phyloP scores from a whole-genome alignment of 208 protist genomes.

The Leishmania turanica region DNA sequence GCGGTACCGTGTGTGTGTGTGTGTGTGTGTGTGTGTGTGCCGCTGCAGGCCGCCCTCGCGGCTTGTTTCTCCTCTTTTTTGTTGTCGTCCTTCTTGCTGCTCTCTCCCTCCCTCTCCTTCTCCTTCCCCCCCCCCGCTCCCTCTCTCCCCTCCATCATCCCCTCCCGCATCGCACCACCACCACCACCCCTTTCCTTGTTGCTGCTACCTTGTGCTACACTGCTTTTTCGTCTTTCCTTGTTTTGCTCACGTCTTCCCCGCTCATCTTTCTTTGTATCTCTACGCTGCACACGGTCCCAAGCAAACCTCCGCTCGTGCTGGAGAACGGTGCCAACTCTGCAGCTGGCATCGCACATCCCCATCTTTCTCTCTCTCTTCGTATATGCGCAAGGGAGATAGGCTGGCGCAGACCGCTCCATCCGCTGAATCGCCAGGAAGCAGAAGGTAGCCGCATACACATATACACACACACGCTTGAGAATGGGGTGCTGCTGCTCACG shows the following conservation, averaged over 20 bases:
- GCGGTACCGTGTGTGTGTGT: background rate
- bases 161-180: background rate
- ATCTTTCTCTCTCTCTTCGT: too few species aligned
- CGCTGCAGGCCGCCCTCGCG: background rate
- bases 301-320: background rate
- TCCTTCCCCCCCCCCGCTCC: too few species aligned
- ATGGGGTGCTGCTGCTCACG: conserved; percentile 23
- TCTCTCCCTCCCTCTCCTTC: background rate
- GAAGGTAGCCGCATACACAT: background rate
- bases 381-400: background rate
- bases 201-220: too few species aligned
- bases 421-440: background rate
- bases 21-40: background rate
- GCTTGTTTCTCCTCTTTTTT: background rate
- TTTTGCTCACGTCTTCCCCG: background rate
- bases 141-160: too few species aligned
- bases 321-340: background rate
- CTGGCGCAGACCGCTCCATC: background rate
- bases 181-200: background rate
- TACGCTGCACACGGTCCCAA: background rate
- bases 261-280: background rate
- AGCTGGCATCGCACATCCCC: background rate
- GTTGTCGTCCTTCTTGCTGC: background rate
- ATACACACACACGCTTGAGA: background rate
- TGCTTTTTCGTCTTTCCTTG: background rate